Conservation (phyloP, 148 eudicot genomes). For the Tetragonia tetragonoides region DNA sequence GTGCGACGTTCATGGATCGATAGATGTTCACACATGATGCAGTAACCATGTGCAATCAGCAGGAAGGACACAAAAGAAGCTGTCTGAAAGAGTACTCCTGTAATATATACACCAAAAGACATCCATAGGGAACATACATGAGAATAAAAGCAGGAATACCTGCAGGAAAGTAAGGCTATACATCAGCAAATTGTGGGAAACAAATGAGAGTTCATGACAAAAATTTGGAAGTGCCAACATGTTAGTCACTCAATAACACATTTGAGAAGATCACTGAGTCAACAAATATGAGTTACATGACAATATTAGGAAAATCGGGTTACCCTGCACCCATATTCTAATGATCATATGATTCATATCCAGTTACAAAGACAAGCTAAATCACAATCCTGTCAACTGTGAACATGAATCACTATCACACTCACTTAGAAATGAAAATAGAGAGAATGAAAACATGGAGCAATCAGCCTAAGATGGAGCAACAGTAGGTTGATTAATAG, state of each 20-base stretch:
- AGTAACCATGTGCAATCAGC: constrained; percentile 87
- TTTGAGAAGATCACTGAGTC: neutral
- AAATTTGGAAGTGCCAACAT: neutral
- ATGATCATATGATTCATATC: neutral
- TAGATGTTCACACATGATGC: constrained; percentile 86
- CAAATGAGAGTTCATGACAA: neutral
- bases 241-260: neutral
- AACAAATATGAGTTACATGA: constrained; percentile 4
- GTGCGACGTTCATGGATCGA: constrained; percentile 68
- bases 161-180: constrained; percentile 24
- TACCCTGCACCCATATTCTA: neutral
- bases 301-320: neutral
- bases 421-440: no score
- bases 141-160: constrained; percentile 84
- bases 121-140: constrained; percentile 90
- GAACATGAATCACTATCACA: neutral
- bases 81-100: constrained; percentile 86
- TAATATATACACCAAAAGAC: constrained; percentile 89
- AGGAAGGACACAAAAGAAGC: constrained; percentile 81
- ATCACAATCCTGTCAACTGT: neutral
- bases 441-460: no score
- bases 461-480: neutral
- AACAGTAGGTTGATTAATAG: neutral
- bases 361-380: neutral
- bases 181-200: neutral